Conservation (phyloP, 148 eudicot species). For the Salicornia ramosissima region DNA sequence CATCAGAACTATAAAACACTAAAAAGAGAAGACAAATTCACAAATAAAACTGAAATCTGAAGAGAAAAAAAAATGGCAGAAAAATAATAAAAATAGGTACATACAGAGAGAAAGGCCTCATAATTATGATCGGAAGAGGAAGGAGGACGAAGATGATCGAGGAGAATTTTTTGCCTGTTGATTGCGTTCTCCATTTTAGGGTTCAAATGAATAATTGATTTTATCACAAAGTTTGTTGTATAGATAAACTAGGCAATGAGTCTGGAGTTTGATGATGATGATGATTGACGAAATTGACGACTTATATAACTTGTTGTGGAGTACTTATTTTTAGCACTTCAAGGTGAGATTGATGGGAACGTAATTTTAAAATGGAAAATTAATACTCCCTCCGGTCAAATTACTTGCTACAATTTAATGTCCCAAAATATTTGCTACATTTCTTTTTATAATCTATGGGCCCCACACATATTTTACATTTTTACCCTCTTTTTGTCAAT, state of each 20-base stretch:
- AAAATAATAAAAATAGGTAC: neutral
- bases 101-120: conserved; percentile 37
- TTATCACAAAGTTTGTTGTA: conserved; percentile 4
- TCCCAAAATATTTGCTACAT: too few species aligned
- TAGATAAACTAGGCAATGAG: neutral
- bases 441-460: too few species aligned
- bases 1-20: too few species aligned
- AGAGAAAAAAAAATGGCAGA: too few species aligned
- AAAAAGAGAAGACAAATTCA: too few species aligned
- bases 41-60: neutral
- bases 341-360: conserved; percentile 2
- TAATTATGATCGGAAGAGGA: conserved; percentile 32
- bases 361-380: neutral
- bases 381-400: too few species aligned
- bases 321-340: conserved; percentile 5
- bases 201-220: neutral
- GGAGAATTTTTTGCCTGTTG: conserved; percentile 39
- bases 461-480: too few species aligned
- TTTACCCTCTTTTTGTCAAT: too few species aligned
- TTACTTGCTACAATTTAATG: too few species aligned
- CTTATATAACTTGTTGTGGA: neutral
- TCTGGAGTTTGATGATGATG: neutral
- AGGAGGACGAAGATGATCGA: conserved; percentile 45
- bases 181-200: conserved; percentile 41
- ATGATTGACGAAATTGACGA: neutral